A percentile compares a stretch with the other conserved stretches of the same genome.
These are phyloP conservation scores for Fusarium sp. DNA, from an alignment of 2,329 filamentous ascomycete genomes.

Conservation along the genomic window DNA sequence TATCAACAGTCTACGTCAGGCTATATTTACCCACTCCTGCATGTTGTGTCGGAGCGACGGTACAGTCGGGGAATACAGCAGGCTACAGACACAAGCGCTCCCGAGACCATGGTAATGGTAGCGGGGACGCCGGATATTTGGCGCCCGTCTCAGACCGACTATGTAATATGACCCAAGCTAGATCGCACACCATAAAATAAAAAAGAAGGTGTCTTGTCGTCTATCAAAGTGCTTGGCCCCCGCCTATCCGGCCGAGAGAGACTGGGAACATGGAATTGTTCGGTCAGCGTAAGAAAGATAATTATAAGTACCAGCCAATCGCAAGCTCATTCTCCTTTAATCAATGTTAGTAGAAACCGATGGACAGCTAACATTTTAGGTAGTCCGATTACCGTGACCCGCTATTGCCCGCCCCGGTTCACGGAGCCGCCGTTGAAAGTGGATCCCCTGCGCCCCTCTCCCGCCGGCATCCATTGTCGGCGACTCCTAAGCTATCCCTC, in stretches of 20 bases:
- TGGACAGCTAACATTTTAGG: constrained; percentile 1
- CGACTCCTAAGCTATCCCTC: constrained; percentile 16
- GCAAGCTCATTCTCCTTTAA: background rate
- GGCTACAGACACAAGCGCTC: constrained; percentile 13
- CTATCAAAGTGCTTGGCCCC: background rate
- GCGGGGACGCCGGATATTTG: constrained; percentile 16
- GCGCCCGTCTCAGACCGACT: constrained; percentile 7
- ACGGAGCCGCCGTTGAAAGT: constrained; percentile 42
- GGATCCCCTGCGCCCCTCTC: constrained; percentile 33
- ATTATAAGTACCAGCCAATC: background rate
- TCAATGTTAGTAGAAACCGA: background rate
- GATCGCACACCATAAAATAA: background rate
- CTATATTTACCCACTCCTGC: constrained; percentile 3
- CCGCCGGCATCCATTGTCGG: constrained; percentile 32
- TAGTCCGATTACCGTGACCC: constrained; percentile 26
- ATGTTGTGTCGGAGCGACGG: background rate
- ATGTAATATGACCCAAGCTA: constrained; percentile 3
- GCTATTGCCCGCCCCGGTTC: constrained; percentile 40
- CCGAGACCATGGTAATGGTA: constrained; percentile 34
- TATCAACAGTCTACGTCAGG: constrained; percentile 1
- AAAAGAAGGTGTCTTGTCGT: constrained; percentile 6
- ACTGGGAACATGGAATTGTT: constrained; percentile 6
- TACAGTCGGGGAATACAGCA: constrained; percentile 6
- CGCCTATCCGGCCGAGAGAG: constrained; percentile 22
- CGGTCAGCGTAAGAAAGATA: constrained; percentile 7